Evolutionary conservation across 2,329 filamentous ascomycete genomes (phyloP).

Genomic region (Aspergillus ochraceus): DNA sequence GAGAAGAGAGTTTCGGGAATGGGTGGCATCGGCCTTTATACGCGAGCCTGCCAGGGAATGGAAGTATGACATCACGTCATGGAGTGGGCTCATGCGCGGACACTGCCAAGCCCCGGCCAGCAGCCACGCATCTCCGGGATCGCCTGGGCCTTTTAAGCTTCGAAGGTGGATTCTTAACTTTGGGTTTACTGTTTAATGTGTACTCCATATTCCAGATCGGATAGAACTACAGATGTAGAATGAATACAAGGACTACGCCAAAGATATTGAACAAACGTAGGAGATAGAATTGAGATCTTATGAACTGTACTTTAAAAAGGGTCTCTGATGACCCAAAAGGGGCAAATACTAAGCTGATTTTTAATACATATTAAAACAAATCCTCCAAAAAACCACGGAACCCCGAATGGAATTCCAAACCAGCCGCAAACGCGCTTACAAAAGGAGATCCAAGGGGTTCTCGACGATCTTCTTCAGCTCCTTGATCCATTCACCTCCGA

Average conservation of each 20-base stretch:
- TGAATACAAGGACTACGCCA: background rate
- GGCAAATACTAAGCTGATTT: slow-evolving; percentile 24
- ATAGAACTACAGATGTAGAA: too few relatives aligned
- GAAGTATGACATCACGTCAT: slow-evolving; percentile 36
- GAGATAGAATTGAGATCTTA: slow-evolving; percentile 31
- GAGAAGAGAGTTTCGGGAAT: background rate
- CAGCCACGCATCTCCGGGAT: background rate
- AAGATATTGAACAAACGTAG: slow-evolving; percentile 11
- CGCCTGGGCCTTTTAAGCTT: background rate
- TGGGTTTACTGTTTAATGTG: too few relatives aligned
- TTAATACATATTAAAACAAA: slow-evolving; percentile 40
- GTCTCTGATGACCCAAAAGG: slow-evolving; percentile 27
- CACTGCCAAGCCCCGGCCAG: slow-evolving; percentile 14
- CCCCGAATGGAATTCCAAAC: slow-evolving; percentile 12
- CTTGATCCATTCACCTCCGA: slow-evolving; percentile 93
- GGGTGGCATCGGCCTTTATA: background rate
- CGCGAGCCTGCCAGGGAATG: slow-evolving; percentile 7
- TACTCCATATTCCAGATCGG: too few relatives aligned
- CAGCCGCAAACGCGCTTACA: slow-evolving; percentile 56
- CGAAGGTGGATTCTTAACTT: too few relatives aligned
- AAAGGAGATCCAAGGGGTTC: slow-evolving; percentile 91
- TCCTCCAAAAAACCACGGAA: slow-evolving; percentile 11
- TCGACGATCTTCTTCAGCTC: slow-evolving; percentile 97
- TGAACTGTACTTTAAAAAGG: slow-evolving; percentile 27
- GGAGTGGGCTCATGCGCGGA: slow-evolving; percentile 15